Base-by-base conservation (phyloP, 2,329 filamentous ascomycete species). In the Rosellinia necatrix region DNA sequence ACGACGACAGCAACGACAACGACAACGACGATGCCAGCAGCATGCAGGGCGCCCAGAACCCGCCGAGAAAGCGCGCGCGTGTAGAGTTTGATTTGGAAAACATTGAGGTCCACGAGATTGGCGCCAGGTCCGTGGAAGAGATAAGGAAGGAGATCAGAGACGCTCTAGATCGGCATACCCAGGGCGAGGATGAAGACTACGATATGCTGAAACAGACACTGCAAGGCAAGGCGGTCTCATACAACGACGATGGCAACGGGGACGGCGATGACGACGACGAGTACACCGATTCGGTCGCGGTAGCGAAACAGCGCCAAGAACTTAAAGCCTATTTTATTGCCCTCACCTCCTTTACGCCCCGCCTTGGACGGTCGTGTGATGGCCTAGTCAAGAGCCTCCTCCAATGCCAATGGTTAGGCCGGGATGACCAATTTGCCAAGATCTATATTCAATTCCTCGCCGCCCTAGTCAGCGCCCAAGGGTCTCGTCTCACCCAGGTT, bases 381-480 rank as follows among this genome's bases (percentile, higher is more conserved):
- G 80, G 80, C 4, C 74, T 89, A 24, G 79, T 89, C 54, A 78
- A 78, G 63, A 78, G 76, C 47, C 76, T 88, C 7, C 73, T 89
- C n/a, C 74, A 77, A 49, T 85, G 81, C 68, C 80, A 82, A 29
- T 89, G 86, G 86, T 75, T 87, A 30, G 85, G 83, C 8, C 80
- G 85, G 53, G 84, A 88, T 58, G 81, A 84, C 24, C 76, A 79
- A 30, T 91, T 91, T 67, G 79, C 85, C 53, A 83, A 83, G 64
- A 82, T 84, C 48, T 92, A 90, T 68, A 79, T 82, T 52, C 81
- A 86, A 66, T 88, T 91, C 64, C 74, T 91, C 21, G 83, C 84
- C 15, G 85, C 86, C 32, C 76, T 99, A 41, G 85, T 92, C 49
- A 96, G 90, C 58, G 89, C 92, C 0, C 91, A 97, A 67, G 88